Base-by-base conservation (phyloP, 2,329 filamentous ascomycete species). In the Ophiostoma pallidulum region DNA sequence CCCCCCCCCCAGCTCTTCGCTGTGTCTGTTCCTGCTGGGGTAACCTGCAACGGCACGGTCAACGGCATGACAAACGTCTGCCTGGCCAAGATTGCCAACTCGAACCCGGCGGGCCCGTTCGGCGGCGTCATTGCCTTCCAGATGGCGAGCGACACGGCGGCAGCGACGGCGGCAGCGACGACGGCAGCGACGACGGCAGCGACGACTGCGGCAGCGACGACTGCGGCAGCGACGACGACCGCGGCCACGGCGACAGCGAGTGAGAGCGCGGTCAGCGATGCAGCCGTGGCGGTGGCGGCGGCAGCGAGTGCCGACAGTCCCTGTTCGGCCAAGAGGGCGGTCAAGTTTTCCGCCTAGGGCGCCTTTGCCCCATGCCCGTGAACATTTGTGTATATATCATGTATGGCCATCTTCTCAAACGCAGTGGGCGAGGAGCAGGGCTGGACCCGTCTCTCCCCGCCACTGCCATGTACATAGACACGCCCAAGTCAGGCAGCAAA, bases 31-130 rank as follows among this genome's bases (percentile, higher is more conserved):
- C 66, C 67, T 5, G 63, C 60, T 32, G 65, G 64, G 16, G 66
- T 61, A 22, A 62, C 53, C n/a, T 70, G 67, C 58, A 59, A 54
- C 0, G 67, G 67, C 12, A 60, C 60, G 8, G 50, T 66, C 18
- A 59, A 53, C 14, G 60, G 61, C 33, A 44, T 60, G 51, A 28
- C 41, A 4, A 64, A 65, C 48, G 64, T 69, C 47, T 71, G 68
- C 58, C 56, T 69, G 22, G 59, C 68, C 54, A 69, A 69, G 62
- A 63, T 71, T 48, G 65, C 64, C 47, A 70, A 70, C 59, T 55
- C 55, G 46, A 65, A 65, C 55, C 48, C 48, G 10, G 64, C 62
- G 3, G 68, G 67, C 0, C 67, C 67, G 6, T 70, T 70, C 52
- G 67, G 66, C 33, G 67, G 66, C 19, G 59, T 65, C 20, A 53